Evolutionary conservation across 192 early-diverging fungal genomes (phyloP), one percentile per base, ranked within the genome.

Genomic region (Nowakowskiella sp.): DNA sequence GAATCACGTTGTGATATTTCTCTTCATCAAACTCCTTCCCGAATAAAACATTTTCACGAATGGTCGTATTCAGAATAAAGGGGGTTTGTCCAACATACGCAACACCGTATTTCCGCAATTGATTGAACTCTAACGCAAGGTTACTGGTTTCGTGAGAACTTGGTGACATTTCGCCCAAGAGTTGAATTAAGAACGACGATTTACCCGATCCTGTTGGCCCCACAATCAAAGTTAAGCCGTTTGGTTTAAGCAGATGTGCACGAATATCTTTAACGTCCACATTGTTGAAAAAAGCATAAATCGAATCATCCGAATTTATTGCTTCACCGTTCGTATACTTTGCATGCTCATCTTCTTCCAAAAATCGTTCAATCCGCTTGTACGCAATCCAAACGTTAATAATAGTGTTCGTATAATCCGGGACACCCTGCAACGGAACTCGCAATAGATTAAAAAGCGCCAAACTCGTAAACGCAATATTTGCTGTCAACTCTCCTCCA

Each of bases 181-280:
- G 73, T 44, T 89, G 86, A 13, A 82, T 49, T 7, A 94, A 62
- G 44, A 98, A 56, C 5, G 83, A 84, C 1, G 68, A 54, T 64
- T 98, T 98, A 42, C 95, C 95, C n/a, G 80, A 73, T 0, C 91
- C 95, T 9, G 92, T 94, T 0, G 88, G 74, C 4, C 94, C 94
- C 26, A 80, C 80, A 27, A 95, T 61, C 9, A 93, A 73, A 25
- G 86, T 84, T 8, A 94, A 30, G 46, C 16, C 46, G 29, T 55
- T 25, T 51, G 36, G 7, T 13, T n/a, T n/a, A n/a, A n/a, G n/a
- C 43, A 6, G 10, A 24, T n/a, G 47, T 16, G 31, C 47, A 9
- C 31, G 0, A 4, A 6, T 4, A 46, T 16, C 36, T 16, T 13
- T 39, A 39, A 48, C 5, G 28, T 16, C 39, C 39, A 45, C 44